Base-by-base conservation (phyloP, 148 eudicot species). In the Rhododendron vialii region DNA sequence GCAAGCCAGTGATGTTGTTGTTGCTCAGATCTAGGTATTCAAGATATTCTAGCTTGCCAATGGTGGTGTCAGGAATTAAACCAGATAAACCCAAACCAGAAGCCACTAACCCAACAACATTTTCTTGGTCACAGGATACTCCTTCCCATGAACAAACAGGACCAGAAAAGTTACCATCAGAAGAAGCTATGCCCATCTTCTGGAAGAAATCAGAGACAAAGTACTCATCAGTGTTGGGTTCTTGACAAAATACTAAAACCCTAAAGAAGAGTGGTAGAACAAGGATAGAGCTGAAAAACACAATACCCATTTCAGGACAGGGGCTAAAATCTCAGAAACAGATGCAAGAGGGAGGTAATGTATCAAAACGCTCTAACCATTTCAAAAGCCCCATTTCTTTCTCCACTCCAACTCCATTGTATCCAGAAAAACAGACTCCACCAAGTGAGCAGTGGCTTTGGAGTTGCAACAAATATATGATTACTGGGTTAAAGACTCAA, bases 211-310 rank as follows among this genome's bases (percentile, higher is more conserved):
- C 89, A 85, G 83, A 89, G 82, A 93, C 87, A 78, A 90, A 93
- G 88, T 67, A 89, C 61, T 78, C 92, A 89, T 93, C 95, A 85
- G 95, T 89, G 45, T 93, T 93, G 90, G 93, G 95, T 87, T 86
- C 82, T 84, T 93, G 91, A 76, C 90, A 88, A 85, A 86, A 6
- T 71, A 71, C 76, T 65, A 82, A 76, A 77, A 89, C 87, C 84
- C 82, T 87, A 26, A 89, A 84, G 24, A 90, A 78, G 63, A 91
- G 83, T 24, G 88, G 48, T 73, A 90, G 88, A 88, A 89, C 26
- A 73, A 92, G 48, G 73, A 91, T 2, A 47, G 45, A 89, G 51
- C 86, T 77, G 14, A 89, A 83, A 65, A 80, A 55, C 9, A 87
- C 73, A 83, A 87, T 51, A 81, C 87, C 92, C 93, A 90, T 89